Conservation (phyloP, 176 grass and related monocot species). For the Aegilops sharonensis region DNA sequence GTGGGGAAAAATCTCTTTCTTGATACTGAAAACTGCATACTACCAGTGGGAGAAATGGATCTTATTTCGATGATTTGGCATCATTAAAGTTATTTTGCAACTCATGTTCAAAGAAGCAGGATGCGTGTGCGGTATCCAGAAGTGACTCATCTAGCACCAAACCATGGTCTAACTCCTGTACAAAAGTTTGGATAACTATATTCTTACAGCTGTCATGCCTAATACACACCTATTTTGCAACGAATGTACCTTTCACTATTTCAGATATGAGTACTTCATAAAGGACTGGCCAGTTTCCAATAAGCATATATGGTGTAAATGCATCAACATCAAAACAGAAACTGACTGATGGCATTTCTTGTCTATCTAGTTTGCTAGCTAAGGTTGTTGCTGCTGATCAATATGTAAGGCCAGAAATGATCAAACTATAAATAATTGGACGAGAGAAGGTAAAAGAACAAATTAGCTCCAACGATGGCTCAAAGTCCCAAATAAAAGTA, state of each 20-base stretch:
- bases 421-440: not conserved
- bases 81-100: not conserved
- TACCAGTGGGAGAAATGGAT: not conserved
- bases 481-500: conserved; percentile 4
- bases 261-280: not conserved
- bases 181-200: not conserved
- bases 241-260: not conserved
- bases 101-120: not conserved
- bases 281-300: not conserved
- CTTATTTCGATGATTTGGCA: not conserved
- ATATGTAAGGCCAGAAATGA: conserved; percentile 1
- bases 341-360: not conserved
- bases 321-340: not conserved
- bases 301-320: not conserved
- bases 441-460: not conserved
- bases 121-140: not conserved
- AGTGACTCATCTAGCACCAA: not conserved
- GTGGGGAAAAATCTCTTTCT: not conserved
- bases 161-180: not conserved
- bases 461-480: not conserved
- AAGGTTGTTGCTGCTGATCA: not conserved
- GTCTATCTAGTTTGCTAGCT: not conserved
- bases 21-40: not conserved
- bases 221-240: not conserved
- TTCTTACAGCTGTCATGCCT: not conserved